Evolutionary conservation across 2,329 filamentous ascomycete genomes (phyloP).

Genomic region (Domatiomyces catenatus): DNA sequence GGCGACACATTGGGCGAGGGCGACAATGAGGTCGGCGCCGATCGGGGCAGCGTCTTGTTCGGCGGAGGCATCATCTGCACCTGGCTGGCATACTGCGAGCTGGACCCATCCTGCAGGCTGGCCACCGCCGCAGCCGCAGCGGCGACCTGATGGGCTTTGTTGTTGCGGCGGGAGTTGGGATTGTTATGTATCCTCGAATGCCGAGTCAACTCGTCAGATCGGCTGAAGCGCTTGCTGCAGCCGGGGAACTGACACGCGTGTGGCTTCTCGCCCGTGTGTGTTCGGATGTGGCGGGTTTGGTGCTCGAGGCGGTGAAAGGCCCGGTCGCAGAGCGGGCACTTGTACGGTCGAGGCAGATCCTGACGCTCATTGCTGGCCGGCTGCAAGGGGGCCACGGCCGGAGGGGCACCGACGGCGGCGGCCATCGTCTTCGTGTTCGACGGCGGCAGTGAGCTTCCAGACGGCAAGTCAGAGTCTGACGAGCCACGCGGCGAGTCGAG

Average conservation of each 20-base stretch:
- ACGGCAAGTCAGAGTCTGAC: conserved; percentile 12
- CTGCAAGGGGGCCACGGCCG: conserved; percentile 31
- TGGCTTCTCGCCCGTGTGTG: conserved; percentile 95
- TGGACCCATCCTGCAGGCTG: conserved; percentile 36
- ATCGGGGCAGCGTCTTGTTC: conserved; percentile 59
- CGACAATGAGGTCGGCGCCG: conserved; percentile 70
- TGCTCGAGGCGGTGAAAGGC: conserved; percentile 97
- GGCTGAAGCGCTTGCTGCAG: conserved; percentile 92
- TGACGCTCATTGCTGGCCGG: conserved; percentile 49
- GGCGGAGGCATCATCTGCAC: conserved; percentile 65
- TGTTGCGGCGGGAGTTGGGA: conserved; percentile 84
- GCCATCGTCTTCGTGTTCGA: conserved; percentile 25
- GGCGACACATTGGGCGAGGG: conserved; percentile 93
- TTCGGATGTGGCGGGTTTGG: conserved; percentile 81
- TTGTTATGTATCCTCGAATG: conserved; percentile 99
- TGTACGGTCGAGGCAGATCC: conserved; percentile 91
- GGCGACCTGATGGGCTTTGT: conserved; percentile 59
- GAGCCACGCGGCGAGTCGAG: conserved; percentile 18
- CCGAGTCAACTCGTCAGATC: conserved; percentile 88
- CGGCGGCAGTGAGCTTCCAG: conserved; percentile 1
- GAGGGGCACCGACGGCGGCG: conserved; percentile 30
- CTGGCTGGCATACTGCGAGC: conserved; percentile 27
- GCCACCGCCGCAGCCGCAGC: conserved; percentile 40
- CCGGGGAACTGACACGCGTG: conserved; percentile 90
- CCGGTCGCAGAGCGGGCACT: conserved; percentile 95